Percentiles rank a stretch among this genome's conserved stretches.
Evolutionary conservation across 805 yeast species (phyloP).

Genomic region (Candida cerambycidarum): DNA sequence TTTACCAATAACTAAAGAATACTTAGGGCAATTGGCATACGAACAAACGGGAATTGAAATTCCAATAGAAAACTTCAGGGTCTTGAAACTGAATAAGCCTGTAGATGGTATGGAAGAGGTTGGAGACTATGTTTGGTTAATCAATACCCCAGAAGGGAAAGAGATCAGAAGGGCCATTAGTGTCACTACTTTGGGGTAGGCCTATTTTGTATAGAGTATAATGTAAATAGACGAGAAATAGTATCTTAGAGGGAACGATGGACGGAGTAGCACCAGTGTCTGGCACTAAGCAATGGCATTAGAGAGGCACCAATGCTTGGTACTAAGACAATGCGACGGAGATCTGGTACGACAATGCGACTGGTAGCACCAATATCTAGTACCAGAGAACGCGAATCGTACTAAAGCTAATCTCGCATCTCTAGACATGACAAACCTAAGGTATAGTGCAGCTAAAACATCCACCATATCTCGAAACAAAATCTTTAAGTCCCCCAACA

Average conservation of each 20-base stretch:
- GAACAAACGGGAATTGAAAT: slow-evolving; percentile 34
- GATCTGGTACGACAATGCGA: too few relatives aligned
- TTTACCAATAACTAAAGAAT: slow-evolving; percentile 28
- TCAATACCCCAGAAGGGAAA: slow-evolving; percentile 29
- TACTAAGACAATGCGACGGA: too few relatives aligned
- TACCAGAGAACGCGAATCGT: too few relatives aligned
- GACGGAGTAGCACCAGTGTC: too few relatives aligned
- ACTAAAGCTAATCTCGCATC: too few relatives aligned
- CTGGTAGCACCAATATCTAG: too few relatives aligned
- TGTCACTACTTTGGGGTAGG: too few relatives aligned
- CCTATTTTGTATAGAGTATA: too few relatives aligned
- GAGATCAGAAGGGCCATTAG: slow-evolving; percentile 7
- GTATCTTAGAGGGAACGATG: too few relatives aligned
- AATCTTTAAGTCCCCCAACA: slow-evolving; percentile 23
- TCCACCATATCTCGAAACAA: slow-evolving; percentile 28
- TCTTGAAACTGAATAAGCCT: slow-evolving; percentile 4
- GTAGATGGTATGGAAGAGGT: slow-evolving; percentile 12
- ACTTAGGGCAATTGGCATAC: slow-evolving; percentile 24
- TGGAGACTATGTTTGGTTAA: slow-evolving; percentile 29
- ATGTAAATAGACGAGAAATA: neutral
- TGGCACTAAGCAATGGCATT: too few relatives aligned
- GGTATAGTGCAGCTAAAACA: slow-evolving; percentile 42
- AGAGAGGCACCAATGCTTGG: too few relatives aligned
- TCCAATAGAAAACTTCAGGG: slow-evolving; percentile 23
- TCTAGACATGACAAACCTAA: slow-evolving; percentile 19